These are phyloP conservation scores for Fusarium sp. DNA, from an alignment of 2,329 filamentous ascomycete species.

Conservation along the genomic window DNA sequence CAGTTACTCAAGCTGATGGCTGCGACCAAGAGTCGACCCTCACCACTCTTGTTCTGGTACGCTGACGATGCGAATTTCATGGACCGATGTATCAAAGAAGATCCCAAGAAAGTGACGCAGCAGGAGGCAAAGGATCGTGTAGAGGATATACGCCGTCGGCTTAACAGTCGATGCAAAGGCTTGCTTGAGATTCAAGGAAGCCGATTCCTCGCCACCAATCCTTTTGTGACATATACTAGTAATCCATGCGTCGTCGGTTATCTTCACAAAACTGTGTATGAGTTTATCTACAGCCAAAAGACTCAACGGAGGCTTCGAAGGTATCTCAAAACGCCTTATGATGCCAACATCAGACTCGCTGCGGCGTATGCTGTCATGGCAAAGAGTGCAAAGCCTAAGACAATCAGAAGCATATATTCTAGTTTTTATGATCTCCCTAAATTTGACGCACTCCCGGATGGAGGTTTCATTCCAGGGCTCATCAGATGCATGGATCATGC, in stretches of 20 bases:
- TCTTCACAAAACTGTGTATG: conserved; percentile 2
- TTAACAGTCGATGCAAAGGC: conserved; percentile 21
- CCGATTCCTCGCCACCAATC: fast-evolving
- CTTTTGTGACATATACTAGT: fast-evolving
- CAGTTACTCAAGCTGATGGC: conserved; percentile 9
- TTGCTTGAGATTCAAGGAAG: background rate
- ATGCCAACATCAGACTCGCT: background rate
- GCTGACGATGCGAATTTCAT: conserved; percentile 13
- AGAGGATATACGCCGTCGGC: conserved; percentile 6
- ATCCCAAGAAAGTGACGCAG: fast-evolving
- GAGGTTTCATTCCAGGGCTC: background rate
- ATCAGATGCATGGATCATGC: fast-evolving
- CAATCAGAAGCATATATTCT: background rate
- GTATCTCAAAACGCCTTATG: background rate
- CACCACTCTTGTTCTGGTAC: background rate
- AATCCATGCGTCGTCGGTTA: background rate
- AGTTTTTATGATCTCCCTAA: no score
- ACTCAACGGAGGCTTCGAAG: background rate
- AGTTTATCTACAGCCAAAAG: fast-evolving
- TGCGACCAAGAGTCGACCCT: background rate
- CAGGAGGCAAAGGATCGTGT: background rate
- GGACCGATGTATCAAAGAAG: background rate
- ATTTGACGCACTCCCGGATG: no score
- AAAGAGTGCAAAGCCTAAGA: background rate
- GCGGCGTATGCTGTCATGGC: background rate